These are phyloP conservation scores for Wickerhamomyces sp. DNA, from an alignment of 1,139 yeast species.

Conservation along the genomic window DNA sequence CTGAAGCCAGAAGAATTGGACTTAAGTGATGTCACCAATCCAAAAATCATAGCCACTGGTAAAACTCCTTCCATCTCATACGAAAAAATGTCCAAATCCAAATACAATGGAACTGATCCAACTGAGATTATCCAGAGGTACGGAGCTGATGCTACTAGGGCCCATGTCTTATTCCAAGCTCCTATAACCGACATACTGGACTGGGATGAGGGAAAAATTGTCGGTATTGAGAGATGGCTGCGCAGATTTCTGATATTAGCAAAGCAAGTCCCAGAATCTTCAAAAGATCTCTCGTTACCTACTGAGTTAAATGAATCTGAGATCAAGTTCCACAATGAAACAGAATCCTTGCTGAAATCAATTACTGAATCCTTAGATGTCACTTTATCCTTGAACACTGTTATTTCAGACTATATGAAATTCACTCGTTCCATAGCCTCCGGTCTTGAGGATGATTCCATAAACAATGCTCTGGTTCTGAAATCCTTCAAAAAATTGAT, in stretches of 20 bases:
- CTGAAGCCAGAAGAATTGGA: slow-evolving; percentile 74
- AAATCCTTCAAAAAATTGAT: slow-evolving; percentile 51
- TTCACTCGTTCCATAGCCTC: slow-evolving; percentile 51
- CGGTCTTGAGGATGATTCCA: slow-evolving; percentile 33
- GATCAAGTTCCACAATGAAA: slow-evolving; percentile 49
- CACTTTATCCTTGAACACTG: slow-evolving; percentile 69
- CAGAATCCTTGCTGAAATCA: slow-evolving; percentile 43
- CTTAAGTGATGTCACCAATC: slow-evolving; percentile 33
- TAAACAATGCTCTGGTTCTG: slow-evolving; percentile 30
- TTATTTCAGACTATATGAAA: slow-evolving; percentile 88
- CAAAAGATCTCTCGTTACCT: slow-evolving; percentile 1
- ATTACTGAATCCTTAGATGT: slow-evolving; percentile 57
- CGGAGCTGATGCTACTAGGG: slow-evolving; percentile 94
- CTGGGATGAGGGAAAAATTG: slow-evolving; percentile 88
- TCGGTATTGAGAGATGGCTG: slow-evolving; percentile 86
- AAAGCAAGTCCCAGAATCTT: slow-evolving; percentile 12
- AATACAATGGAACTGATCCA: slow-evolving; percentile 92
- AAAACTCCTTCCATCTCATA: slow-evolving; percentile 48
- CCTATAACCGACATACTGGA: slow-evolving; percentile 76
- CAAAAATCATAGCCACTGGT: slow-evolving; percentile 47
- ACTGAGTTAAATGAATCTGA: slow-evolving; percentile 39
- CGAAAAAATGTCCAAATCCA: slow-evolving; percentile 96
- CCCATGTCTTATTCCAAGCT: slow-evolving; percentile 91
- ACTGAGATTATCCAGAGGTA: slow-evolving; percentile 65
- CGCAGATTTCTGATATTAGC: slow-evolving; percentile 49